Evolutionary conservation across 2,329 filamentous ascomycete species (phyloP).

Genomic region (Ceratocystis albifundus): DNA sequence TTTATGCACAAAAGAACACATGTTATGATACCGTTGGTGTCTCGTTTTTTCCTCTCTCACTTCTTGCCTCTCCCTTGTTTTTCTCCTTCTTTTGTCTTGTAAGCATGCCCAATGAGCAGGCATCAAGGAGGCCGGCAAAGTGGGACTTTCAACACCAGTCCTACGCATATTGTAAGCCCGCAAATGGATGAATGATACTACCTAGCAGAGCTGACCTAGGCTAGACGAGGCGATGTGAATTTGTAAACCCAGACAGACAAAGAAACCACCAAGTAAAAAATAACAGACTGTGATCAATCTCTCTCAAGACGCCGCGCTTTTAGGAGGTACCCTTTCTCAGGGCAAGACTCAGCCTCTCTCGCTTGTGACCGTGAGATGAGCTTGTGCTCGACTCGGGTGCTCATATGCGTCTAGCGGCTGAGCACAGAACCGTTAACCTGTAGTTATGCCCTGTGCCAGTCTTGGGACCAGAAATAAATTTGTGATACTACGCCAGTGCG

Average conservation of each 20-base stretch:
- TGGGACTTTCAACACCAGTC: neutral
- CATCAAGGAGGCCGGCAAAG: neutral
- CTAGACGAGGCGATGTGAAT: neutral
- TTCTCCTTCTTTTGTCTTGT: neutral
- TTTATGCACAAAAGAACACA: neutral
- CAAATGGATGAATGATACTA: neutral
- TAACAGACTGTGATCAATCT: neutral
- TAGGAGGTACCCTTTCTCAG: too few relatives aligned
- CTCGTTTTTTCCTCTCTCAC: slow-evolving; percentile 1
- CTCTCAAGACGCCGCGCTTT: too few relatives aligned
- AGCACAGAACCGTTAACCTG: neutral
- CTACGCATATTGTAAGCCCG: neutral
- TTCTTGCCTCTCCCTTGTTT: neutral
- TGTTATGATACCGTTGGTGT: slow-evolving; percentile 2
- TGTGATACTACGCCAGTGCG: neutral
- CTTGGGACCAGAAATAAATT: neutral
- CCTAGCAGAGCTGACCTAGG: neutral
- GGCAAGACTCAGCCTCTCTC: neutral
- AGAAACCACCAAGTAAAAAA: neutral
- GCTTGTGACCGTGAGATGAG: neutral
- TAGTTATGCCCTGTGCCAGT: neutral
- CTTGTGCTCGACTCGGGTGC: neutral
- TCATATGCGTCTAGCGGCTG: neutral
- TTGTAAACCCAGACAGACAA: neutral
- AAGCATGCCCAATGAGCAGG: neutral